Conservation (phyloP, 169 alveolate genomes). For the Perkinsus olseni region DNA sequence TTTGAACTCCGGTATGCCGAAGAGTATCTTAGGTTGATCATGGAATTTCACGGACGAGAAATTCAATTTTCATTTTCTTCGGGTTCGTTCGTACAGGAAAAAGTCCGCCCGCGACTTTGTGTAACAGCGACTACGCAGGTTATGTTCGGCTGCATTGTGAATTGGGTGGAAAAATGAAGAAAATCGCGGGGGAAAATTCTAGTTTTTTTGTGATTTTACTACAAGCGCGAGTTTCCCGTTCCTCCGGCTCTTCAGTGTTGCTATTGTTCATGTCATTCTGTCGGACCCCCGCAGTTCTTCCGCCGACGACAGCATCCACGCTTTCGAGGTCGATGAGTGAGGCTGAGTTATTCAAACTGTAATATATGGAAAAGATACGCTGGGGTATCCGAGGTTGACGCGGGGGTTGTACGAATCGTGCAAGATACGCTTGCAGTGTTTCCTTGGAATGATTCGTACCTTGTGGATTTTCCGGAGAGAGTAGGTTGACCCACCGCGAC, state of each 20-base stretch:
- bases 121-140: no score
- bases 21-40: not conserved
- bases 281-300: not conserved
- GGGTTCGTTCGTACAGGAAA: no score
- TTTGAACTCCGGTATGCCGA: not conserved
- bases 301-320: not conserved
- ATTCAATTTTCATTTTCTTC: no score
- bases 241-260: not conserved
- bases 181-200: not conserved
- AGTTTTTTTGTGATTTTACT: not conserved
- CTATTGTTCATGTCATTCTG: not conserved
- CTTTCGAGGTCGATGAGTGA: not conserved
- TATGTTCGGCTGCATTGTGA: no score
- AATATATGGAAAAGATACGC: not conserved
- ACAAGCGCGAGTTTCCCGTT: not conserved
- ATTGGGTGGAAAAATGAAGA: no score
- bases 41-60: not conserved
- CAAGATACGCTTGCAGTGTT: not conserved
- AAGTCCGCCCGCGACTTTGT: no score
- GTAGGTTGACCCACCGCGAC: not conserved
- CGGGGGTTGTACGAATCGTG: not conserved
- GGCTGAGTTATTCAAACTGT: not conserved
- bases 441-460: not conserved
- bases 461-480: not conserved
- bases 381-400: not conserved